Evolutionary conservation across 2,329 filamentous ascomycete genomes (phyloP), one percentile per base, ranked within the genome.

Genomic region (Ceratocystiopsis sp.): DNA sequence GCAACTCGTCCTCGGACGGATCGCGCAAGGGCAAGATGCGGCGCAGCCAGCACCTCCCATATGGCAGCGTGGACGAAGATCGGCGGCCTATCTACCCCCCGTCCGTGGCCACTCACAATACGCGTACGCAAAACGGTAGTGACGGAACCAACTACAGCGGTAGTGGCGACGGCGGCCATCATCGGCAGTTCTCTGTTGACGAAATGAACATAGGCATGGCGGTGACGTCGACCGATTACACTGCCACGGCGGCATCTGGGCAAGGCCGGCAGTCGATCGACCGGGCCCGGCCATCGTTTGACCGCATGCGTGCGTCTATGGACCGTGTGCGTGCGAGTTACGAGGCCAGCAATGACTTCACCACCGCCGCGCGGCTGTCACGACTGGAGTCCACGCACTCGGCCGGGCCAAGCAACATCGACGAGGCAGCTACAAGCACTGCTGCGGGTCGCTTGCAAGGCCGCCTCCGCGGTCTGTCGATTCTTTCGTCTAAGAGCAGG

Each of bases 31-130:
- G 64, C 53, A 56, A 15, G 15, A 15, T 11, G 7, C 33, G 33
- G 33, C 33, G 33, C 65, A 72, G 69, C 44, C 45, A 42, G 35
- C 21, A 36, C 15, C 34, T 62, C 47, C 65, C 71, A 46, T 71
- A 75, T 55, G 69, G 69, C 44, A 80, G 74, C 52, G 70, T 85
- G 46, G 81, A 91, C 55, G 87, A 96, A 61, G 89, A 95, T 56
- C 73, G 84, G 59, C 76, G 86, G 51, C 87, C 87, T 32, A 93
- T 96, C 54, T 96, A 96, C 61, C 84, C 89, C 41, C 86, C 89
- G 14, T 93, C 87, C 42, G 78, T 89, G 53, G 81, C 84, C 40
- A 89, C 82, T 32, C 80, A 91, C 57, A 89, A 77, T 49, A 67
- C 86, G 50, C 79, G 80, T 41, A 91, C 84, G 54, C 84, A 93